phyloP scores from a whole-genome alignment of 176 grass and related monocot species.

The Urochloa ruziziensis region DNA sequence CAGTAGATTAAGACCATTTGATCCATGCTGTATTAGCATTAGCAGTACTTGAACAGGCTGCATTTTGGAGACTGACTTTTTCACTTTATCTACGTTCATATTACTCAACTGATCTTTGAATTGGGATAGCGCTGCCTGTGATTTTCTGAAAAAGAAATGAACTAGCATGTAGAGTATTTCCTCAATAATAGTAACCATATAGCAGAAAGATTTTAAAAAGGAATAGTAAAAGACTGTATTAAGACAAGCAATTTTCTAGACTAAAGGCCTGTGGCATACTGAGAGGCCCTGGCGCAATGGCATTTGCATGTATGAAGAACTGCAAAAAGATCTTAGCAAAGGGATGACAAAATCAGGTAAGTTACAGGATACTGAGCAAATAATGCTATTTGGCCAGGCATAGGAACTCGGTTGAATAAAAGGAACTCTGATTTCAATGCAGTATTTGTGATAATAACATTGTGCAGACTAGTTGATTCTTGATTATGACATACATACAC shows the following conservation, averaged over 20 bases:
- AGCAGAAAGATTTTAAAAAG: background rate
- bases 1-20: conserved; percentile 96
- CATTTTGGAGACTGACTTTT: conserved; percentile 12
- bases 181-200: background rate
- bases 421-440: too few species aligned
- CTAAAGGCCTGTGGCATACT: background rate
- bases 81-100: too few species aligned
- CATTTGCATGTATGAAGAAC: background rate
- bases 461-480: too few species aligned
- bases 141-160: too few species aligned
- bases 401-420: background rate
- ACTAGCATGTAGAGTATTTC: conserved; percentile 19
- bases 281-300: background rate
- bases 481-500: too few species aligned
- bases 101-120: too few species aligned
- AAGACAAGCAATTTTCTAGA: background rate
- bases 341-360: too few species aligned
- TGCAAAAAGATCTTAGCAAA: too few species aligned
- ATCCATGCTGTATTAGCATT: conserved; percentile 90
- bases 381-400: background rate
- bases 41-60: conserved; percentile 69
- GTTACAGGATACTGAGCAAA: background rate
- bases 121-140: too few species aligned
- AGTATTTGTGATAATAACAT: too few species aligned
- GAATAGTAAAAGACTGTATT: background rate